Percentiles rank a stretch among this genome's conserved stretches.
Conservation (phyloP, 2,329 filamentous ascomycete genomes). For the Arthrobotrys megalospora region DNA sequence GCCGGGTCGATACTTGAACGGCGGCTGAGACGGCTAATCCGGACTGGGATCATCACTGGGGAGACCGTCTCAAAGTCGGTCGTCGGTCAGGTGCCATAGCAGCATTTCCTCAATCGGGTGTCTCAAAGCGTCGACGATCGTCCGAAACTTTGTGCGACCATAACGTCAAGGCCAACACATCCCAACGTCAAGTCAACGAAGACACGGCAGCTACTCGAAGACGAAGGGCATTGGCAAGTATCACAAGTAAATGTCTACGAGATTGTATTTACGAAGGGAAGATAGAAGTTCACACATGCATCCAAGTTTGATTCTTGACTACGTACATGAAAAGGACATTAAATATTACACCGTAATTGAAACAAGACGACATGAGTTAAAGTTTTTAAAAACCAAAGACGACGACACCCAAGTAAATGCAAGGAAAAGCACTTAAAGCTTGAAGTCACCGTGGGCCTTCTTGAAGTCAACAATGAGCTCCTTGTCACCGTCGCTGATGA, state of each 20-base stretch:
- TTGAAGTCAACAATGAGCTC: conserved; percentile 99
- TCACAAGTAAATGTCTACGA: neutral
- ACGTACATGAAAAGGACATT: conserved; percentile 60
- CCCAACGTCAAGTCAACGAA: neutral
- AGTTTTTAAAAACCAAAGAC: conserved; percentile 43
- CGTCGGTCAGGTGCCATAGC: neutral
- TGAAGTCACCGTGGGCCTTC: conserved; percentile 80
- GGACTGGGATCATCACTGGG: too few species aligned
- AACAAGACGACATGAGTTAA: conserved; percentile 43
- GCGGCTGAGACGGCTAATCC: too few species aligned
- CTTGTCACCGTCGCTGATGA: conserved; percentile 91
- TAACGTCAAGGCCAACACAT: conserved; percentile 58
- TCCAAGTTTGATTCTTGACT: conserved; percentile 53
- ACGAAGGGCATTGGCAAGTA: neutral
- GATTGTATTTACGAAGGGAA: neutral
- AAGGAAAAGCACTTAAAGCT: conserved; percentile 62
- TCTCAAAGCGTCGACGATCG: conserved; percentile 45
- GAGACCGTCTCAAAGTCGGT: too few species aligned
- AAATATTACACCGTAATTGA: conserved; percentile 60
- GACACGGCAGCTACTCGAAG: too few species aligned
- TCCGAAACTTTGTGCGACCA: conserved; percentile 36
- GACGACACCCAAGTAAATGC: conserved; percentile 38
- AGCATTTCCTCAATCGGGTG: neutral
- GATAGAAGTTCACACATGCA: conserved; percentile 41
- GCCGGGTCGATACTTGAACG: too few species aligned